Conservation (phyloP, 805 yeast genomes). For the Suhomyces xylopsoci region DNA sequence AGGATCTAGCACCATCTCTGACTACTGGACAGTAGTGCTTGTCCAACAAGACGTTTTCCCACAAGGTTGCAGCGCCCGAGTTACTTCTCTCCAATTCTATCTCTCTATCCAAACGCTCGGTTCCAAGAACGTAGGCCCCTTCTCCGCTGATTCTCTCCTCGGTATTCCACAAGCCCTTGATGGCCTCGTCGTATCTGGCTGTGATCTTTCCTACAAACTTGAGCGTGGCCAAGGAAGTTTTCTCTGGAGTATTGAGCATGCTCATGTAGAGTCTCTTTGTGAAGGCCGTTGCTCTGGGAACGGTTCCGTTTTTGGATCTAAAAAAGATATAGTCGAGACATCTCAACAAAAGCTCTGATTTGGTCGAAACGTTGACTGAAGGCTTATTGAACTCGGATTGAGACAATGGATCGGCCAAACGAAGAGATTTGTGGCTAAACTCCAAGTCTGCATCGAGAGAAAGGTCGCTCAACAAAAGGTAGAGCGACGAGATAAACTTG, state of each 20-base stretch:
- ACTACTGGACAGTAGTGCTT: slow-evolving; percentile 83
- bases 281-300: slow-evolving; percentile 71
- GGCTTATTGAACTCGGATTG: slow-evolving; percentile 47
- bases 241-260: slow-evolving; percentile 78
- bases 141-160: slow-evolving; percentile 90
- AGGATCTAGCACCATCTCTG: slow-evolving; percentile 55
- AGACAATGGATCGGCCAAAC: slow-evolving; percentile 75
- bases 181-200: slow-evolving; percentile 63
- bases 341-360: slow-evolving; percentile 75
- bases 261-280: slow-evolving; percentile 73
- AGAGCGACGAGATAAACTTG: slow-evolving; percentile 72
- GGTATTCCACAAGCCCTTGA: slow-evolving; percentile 76
- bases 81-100: slow-evolving; percentile 71
- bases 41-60: slow-evolving; percentile 80
- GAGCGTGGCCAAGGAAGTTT: slow-evolving; percentile 72
- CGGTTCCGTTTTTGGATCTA: slow-evolving; percentile 65
- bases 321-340: slow-evolving; percentile 81
- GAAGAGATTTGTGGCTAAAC: slow-evolving; percentile 73
- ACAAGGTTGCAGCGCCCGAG: slow-evolving; percentile 82
- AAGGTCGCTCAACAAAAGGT: slow-evolving; percentile 62
- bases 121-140: slow-evolving; percentile 49
- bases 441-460: slow-evolving; percentile 82
- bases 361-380: slow-evolving; percentile 82
- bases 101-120: slow-evolving; percentile 46
- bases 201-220: slow-evolving; percentile 76